Conservation (phyloP, 257 asterid genomes). For the Nicotiana sylvestris region DNA sequence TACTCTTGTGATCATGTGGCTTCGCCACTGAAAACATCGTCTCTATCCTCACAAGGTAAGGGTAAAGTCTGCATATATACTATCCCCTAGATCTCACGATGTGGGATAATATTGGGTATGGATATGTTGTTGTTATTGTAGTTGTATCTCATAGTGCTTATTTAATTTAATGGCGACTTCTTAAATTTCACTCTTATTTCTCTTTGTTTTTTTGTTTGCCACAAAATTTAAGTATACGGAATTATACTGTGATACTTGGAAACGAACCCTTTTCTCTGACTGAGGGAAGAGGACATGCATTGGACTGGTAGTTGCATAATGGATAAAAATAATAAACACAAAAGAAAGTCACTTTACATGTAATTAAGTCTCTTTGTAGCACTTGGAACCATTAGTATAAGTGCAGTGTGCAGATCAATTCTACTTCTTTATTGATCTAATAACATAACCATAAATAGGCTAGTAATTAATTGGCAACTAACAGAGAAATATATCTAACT, state of each 20-base stretch:
- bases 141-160: not conserved
- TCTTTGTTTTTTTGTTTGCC: not conserved
- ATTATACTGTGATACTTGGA: not conserved
- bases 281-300: not conserved
- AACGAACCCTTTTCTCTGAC: not conserved
- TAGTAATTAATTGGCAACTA: not conserved
- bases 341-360: not conserved
- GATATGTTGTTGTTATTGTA: too few relatives aligned
- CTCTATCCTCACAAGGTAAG: too few relatives aligned
- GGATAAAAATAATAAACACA: not conserved
- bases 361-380: not conserved
- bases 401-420: not conserved
- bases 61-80: too few relatives aligned
- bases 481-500: not conserved
- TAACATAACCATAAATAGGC: not conserved
- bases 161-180: not conserved
- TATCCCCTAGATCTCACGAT: too few relatives aligned
- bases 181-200: not conserved
- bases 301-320: not conserved
- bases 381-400: not conserved
- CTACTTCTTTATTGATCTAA: not conserved
- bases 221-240: not conserved
- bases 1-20: too few relatives aligned
- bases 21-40: too few relatives aligned
- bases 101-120: too few relatives aligned